phyloP scores from a whole-genome alignment of 805 yeast genomes.

The Candida lessepsii region DNA sequence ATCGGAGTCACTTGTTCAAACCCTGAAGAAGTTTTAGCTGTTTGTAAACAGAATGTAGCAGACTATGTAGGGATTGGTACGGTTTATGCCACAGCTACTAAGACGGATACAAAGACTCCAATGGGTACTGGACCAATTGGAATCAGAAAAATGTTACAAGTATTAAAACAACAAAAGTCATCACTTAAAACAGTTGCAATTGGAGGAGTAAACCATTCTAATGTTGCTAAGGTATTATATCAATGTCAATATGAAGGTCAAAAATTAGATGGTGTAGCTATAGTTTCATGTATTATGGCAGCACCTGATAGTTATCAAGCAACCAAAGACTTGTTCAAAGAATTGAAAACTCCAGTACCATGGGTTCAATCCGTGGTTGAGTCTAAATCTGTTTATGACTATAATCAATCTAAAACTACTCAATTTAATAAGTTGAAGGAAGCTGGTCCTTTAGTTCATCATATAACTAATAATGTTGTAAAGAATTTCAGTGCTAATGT shows the following conservation, averaged over 20 bases:
- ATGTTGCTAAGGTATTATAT: conserved; percentile 56
- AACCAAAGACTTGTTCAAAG: conserved; percentile 35
- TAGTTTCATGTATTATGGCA: conserved; percentile 85
- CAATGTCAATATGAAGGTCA: conserved; percentile 47
- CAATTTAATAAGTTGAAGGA: conserved; percentile 19
- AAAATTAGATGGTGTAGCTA: conserved; percentile 76
- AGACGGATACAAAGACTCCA: conserved; percentile 54
- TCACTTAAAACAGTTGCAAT: conserved; percentile 65
- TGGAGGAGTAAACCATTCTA: conserved; percentile 71
- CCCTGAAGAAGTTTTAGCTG: conserved; percentile 53
- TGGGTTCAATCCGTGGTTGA: conserved; percentile 2
- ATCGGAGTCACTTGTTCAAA: conserved; percentile 75
- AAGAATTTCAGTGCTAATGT: conserved; percentile 86
- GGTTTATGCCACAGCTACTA: conserved; percentile 71
- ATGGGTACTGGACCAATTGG: conserved; percentile 62
- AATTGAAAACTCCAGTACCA: conserved; percentile 19
- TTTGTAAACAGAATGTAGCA: conserved; percentile 47
- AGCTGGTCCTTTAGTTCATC: conserved; percentile 69
- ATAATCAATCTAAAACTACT: not conserved
- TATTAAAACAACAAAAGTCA: conserved; percentile 34
- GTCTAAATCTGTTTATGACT: not conserved
- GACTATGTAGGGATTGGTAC: conserved; percentile 89
- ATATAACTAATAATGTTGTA: conserved; percentile 86
- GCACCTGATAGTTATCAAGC: conserved; percentile 50
- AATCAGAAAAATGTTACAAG: conserved; percentile 49